Percentiles rank a stretch among this genome's conserved stretches.
Conservation (phyloP, 1,139 yeast species). For the Debaryomycetaceae sp. region DNA sequence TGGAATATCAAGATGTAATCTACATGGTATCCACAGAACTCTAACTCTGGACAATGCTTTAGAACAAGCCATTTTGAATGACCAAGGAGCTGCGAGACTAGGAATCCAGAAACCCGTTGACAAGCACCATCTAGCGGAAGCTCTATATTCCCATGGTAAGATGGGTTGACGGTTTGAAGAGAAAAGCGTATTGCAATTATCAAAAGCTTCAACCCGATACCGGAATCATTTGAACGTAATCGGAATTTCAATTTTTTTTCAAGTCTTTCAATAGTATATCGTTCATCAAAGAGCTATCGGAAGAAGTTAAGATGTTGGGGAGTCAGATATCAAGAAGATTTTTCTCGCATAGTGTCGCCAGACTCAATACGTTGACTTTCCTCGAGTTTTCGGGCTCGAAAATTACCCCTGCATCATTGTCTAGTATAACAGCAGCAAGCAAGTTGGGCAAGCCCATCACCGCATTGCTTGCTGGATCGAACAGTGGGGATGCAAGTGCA, state of each 20-base stretch:
- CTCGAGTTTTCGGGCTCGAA: conserved; percentile 57
- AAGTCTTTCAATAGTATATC: neutral
- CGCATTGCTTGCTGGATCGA: conserved; percentile 58
- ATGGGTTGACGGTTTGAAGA: no score
- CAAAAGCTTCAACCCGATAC: neutral
- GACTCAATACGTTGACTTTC: conserved; percentile 61
- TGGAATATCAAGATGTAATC: no score
- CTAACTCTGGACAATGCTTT: no score
- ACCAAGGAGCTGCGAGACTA: no score
- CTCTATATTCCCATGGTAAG: no score
- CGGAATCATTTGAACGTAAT: neutral
- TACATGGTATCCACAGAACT: no score
- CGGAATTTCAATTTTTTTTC: neutral
- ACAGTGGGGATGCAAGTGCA: conserved; percentile 37
- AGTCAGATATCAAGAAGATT: conserved; percentile 21
- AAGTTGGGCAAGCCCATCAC: conserved; percentile 62
- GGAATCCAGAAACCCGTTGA: no score
- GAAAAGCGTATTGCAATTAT: no score
- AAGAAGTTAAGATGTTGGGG: conserved; percentile 14
- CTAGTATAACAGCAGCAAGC: conserved; percentile 63
- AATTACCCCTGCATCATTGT: conserved; percentile 65
- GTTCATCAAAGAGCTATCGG: no score
- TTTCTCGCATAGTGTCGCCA: conserved; percentile 23
- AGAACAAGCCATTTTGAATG: no score
- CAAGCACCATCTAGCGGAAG: no score